These are phyloP conservation scores for Macroventuria anomochaeta DNA, from an alignment of 2,329 filamentous ascomycete genomes.

Conservation along the genomic window DNA sequence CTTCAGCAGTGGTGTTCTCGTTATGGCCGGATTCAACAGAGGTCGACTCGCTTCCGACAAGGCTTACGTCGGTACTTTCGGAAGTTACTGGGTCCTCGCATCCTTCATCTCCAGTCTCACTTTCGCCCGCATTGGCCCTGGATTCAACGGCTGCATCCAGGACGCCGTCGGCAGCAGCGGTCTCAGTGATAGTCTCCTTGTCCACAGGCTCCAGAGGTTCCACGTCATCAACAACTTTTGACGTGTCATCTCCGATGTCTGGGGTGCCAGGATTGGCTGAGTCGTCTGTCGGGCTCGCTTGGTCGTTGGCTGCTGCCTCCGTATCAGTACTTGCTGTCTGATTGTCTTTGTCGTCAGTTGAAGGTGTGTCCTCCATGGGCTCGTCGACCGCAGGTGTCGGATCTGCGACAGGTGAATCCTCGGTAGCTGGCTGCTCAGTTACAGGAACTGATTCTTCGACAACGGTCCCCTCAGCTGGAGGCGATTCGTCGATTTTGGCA, in stretches of 20 bases:
- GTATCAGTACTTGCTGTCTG: background rate
- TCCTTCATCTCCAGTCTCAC: conserved; percentile 5
- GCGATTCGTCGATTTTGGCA: background rate
- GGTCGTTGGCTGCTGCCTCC: background rate
- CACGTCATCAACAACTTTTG: background rate
- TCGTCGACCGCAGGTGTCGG: background rate
- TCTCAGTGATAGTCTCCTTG: background rate
- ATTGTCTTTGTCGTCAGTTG: background rate
- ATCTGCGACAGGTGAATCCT: background rate
- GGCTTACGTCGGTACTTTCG: conserved; percentile 3
- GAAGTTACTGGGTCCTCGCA: background rate
- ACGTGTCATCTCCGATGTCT: background rate
- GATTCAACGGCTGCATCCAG: background rate
- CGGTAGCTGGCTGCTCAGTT: background rate
- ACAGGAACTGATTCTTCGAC: background rate
- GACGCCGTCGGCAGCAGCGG: background rate
- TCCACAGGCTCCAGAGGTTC: background rate
- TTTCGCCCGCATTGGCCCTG: background rate
- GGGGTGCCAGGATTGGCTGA: background rate
- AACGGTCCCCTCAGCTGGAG: background rate
- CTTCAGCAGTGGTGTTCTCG: background rate
- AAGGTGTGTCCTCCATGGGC: background rate
- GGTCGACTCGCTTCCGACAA: conserved; percentile 2
- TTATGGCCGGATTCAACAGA: background rate
- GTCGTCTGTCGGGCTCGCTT: background rate